Base-by-base conservation (phyloP, 2,329 filamentous ascomycete genomes). In the Calonectria multiphialidica region DNA sequence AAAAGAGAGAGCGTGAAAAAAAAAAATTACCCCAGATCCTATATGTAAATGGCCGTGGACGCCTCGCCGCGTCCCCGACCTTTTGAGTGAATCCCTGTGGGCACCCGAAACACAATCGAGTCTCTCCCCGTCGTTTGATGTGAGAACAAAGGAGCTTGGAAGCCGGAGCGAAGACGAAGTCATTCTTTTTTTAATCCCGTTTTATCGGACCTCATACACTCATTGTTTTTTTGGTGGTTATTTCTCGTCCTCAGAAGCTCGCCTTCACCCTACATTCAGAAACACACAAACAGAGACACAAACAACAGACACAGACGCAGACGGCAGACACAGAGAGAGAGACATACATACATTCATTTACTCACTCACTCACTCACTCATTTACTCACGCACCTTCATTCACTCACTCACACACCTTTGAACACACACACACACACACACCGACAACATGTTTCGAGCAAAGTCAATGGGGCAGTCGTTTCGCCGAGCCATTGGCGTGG, bases 401-500 rank as follows among this genome's bases (percentile, higher is more conserved):
- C 40, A 18, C 40, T 16, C 40, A 37, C 12, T 42, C 40, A 18
- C 40, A 18, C 40, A n/a, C 16, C 15, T 9, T 21, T 35, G n/a
- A 28, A 18, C 50, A 35, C 30, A 21, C 50, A 35, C 16, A 3
- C 33, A 55, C n/a, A 47, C 18, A 47, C 18, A 35, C 7, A 1
- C 35, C 3, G 16, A 25, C 28, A 65, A 2, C 16, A 72, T 65
- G 66, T 57, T 47, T 10, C 21, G 61, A 33, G 35, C 69, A 35
- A 63, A 49, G 45, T 40, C 57, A 5, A 64, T 50, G 66, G 55
- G 64, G 18, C 35, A 68, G 25, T 25, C 66, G 37, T 69, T 75
- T 37, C 61, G 66, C n/a, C 47, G 71, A 25, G 35, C 62, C 28
- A 9, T 75, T 25, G 73, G 73, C 50, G 35, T 73, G 12, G 68